A percentile compares a stretch with the other conserved stretches of the same genome.
phyloP scores from a whole-genome alignment of 2,329 filamentous ascomycete genomes.

The Fusarium napiforme region DNA sequence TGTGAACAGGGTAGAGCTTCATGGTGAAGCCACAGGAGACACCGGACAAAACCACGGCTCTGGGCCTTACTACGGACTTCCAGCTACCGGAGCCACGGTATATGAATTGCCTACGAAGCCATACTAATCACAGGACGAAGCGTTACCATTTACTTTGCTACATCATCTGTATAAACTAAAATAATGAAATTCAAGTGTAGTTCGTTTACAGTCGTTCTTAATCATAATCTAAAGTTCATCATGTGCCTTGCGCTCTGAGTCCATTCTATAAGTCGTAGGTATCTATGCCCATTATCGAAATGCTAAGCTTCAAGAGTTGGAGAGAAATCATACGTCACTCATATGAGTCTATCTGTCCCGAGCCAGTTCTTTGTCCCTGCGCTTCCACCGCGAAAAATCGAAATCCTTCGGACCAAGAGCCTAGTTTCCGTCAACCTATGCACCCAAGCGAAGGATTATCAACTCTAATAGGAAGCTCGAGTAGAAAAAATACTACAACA shows the following conservation, averaged over 20 bases:
- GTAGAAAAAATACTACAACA: rapidly evolving
- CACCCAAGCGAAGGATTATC: background rate
- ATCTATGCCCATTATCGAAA: too few relatives aligned
- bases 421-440: rapidly evolving
- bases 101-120: background rate
- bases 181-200: too few relatives aligned
- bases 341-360: rapidly evolving
- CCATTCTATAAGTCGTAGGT: background rate
- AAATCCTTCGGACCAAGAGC: too few relatives aligned
- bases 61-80: background rate
- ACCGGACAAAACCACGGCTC: too few relatives aligned
- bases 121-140: background rate
- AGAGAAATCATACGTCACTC: rapidly evolving
- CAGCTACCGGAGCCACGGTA: background rate
- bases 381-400: rapidly evolving
- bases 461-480: background rate
- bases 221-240: rapidly evolving
- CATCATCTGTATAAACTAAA: too few relatives aligned
- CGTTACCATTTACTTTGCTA: too few relatives aligned
- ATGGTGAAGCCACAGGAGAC: background rate
- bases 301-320: rapidly evolving
- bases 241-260: rapidly evolving
- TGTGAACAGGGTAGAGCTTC: background rate
- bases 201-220: background rate
- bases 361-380: rapidly evolving